These are phyloP conservation scores for Austroboletus niveus DNA, from an alignment of 1,284 basidiomycete genomes.

Conservation along the genomic window DNA sequence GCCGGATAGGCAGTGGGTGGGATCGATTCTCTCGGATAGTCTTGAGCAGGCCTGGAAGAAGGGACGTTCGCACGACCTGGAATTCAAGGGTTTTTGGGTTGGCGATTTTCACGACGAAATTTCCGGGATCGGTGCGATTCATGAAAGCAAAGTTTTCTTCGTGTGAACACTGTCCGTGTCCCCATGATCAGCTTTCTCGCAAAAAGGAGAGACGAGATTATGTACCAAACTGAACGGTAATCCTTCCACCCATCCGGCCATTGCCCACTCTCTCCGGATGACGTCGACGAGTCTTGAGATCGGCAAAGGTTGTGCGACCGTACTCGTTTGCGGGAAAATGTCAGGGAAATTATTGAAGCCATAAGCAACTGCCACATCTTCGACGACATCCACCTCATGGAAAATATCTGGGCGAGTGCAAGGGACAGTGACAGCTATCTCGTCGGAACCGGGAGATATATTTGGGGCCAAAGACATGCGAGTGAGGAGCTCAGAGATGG, in stretches of 20 bases:
- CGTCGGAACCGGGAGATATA: slow-evolving; percentile 47
- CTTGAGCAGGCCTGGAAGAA: slow-evolving; percentile 95
- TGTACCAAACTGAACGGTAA: slow-evolving; percentile 89
- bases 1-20: slow-evolving; percentile 87
- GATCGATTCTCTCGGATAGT: slow-evolving; percentile 96
- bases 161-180: slow-evolving; percentile 77
- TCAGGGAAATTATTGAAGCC: slow-evolving; percentile 97
- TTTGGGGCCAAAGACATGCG: slow-evolving; percentile 72
- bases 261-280: slow-evolving; percentile 87
- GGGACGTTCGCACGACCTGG: slow-evolving; percentile 94
- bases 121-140: slow-evolving; percentile 82
- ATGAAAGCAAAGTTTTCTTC: slow-evolving; percentile 97
- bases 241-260: slow-evolving; percentile 95
- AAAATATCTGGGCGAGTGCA: slow-evolving; percentile 94
- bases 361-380: slow-evolving; percentile 96
- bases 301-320: slow-evolving; percentile 89
- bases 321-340: slow-evolving; percentile 92
- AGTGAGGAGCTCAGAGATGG: slow-evolving; percentile 66
- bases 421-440: slow-evolving; percentile 78
- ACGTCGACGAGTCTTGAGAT: slow-evolving; percentile 92
- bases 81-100: slow-evolving; percentile 99
- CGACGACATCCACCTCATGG: slow-evolving; percentile 98
- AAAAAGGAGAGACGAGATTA: background rate
- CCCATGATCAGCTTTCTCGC: background rate
- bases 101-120: slow-evolving; percentile 84